Evolutionary conservation across 306 rosid genomes (phyloP).

Genomic region (Inga oerstediana): DNA sequence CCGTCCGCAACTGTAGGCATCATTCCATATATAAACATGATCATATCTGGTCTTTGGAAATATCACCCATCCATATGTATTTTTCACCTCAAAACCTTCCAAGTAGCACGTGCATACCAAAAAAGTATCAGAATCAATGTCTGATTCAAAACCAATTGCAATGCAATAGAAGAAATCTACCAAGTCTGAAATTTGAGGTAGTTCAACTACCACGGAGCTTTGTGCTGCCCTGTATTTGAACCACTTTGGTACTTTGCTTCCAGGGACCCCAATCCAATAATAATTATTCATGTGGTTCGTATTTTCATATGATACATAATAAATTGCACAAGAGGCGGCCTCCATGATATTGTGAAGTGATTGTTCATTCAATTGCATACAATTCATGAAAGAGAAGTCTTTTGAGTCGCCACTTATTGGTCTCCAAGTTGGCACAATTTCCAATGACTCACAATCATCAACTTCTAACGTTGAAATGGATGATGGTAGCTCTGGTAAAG

Average conservation of each 20-base stretch:
- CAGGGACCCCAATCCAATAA: neutral
- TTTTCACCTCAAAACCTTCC: neutral
- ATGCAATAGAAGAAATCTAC: neutral
- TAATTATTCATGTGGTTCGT: rapidly evolving
- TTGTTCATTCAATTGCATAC: neutral
- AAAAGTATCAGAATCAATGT: rapidly evolving
- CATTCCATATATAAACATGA: neutral
- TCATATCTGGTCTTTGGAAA: neutral
- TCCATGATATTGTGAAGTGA: neutral
- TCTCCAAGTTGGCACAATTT: neutral
- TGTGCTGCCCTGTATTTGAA: neutral
- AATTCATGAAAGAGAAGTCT: neutral
- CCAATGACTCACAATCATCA: neutral
- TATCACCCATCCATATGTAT: too few species aligned
- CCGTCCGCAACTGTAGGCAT: rapidly evolving
- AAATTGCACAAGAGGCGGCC: neutral
- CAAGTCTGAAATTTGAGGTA: neutral
- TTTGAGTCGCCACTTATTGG: too few species aligned
- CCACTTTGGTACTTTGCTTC: neutral
- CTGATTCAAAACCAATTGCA: neutral
- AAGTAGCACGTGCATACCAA: neutral
- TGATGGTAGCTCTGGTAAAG: slow-evolving; percentile 14
- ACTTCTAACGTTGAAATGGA: neutral
- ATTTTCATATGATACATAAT: neutral
- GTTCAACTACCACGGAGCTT: neutral